These are phyloP conservation scores for Croton setiger DNA, from an alignment of 441 rosid genomes.

Conservation along the genomic window DNA sequence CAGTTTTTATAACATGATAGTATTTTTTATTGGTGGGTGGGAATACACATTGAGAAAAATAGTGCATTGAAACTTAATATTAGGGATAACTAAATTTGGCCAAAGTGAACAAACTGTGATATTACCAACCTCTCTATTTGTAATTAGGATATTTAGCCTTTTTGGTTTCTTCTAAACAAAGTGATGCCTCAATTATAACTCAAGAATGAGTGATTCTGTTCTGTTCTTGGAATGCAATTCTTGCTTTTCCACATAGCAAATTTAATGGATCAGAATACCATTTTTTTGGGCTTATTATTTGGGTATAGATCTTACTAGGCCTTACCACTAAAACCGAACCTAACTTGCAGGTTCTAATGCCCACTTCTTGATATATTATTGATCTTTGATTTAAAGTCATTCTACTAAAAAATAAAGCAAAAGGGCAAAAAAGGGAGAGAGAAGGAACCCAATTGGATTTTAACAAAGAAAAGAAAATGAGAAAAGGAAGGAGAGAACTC, in stretches of 20 bases:
- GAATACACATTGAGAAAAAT: slow-evolving; percentile 4
- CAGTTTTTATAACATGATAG: too few relatives aligned
- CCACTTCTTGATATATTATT: not conserved
- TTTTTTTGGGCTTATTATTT: slow-evolving; percentile 2
- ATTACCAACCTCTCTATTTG: slow-evolving; percentile 11
- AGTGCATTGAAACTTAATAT: not conserved
- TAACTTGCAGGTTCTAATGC: not conserved
- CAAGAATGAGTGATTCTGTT: slow-evolving; percentile 20
- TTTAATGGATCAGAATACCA: too few relatives aligned
- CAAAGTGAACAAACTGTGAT: slow-evolving; percentile 8
- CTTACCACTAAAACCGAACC: not conserved
- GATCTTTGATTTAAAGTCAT: slow-evolving; percentile 23
- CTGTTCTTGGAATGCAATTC: slow-evolving; percentile 22
- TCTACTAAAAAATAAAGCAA: slow-evolving; percentile 18
- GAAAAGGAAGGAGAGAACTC: slow-evolving; percentile 11
- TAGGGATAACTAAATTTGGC: slow-evolving; percentile 9
- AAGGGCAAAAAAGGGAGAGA: slow-evolving; percentile 23
- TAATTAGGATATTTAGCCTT: slow-evolving; percentile 12
- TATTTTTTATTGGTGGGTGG: too few relatives aligned
- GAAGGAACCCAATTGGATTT: slow-evolving; percentile 27
- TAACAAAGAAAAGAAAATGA: slow-evolving; percentile 23
- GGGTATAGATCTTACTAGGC: slow-evolving; percentile 6
- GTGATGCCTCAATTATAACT: slow-evolving; percentile 25
- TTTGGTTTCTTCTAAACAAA: slow-evolving; percentile 26
- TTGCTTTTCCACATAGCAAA: not conserved